Percentiles rank a stretch among this genome's conserved stretches.
phyloP scores from a whole-genome alignment of 2,329 filamentous ascomycete species.

The Xylaria sp. region DNA sequence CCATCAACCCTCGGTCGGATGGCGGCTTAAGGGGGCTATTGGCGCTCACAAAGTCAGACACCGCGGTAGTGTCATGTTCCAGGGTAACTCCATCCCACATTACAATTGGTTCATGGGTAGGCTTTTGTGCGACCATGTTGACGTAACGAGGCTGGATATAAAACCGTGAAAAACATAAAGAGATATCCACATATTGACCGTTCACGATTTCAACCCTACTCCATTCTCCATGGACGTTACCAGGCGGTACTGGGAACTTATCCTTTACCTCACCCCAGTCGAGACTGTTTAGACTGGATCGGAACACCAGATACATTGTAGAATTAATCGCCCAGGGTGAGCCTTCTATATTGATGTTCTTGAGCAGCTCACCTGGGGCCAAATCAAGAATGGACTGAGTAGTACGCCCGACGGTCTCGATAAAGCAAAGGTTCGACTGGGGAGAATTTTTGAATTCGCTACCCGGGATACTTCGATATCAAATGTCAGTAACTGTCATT shows the following conservation, averaged over 20 bases:
- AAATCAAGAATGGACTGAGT: background rate
- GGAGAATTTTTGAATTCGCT: background rate
- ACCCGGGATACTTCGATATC: slow-evolving; percentile 2
- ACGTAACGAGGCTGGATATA: slow-evolving; percentile 14
- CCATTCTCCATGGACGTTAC: slow-evolving; percentile 12
- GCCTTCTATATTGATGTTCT: background rate
- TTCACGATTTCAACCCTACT: slow-evolving; percentile 2
- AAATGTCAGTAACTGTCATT: background rate
- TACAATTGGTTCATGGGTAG: slow-evolving; percentile 3
- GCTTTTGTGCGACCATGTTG: slow-evolving; percentile 8
- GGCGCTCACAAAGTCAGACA: background rate
- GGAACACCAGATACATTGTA: slow-evolving; percentile 15
- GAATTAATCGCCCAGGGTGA: slow-evolving; percentile 20
- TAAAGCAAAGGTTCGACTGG: slow-evolving; percentile 22
- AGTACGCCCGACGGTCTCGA: slow-evolving; percentile 17
- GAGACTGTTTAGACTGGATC: background rate
- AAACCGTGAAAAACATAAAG: slow-evolving; percentile 19
- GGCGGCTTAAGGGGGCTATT: slow-evolving; percentile 1
- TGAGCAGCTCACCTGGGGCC: background rate
- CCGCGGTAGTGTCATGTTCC: slow-evolving; percentile 7
- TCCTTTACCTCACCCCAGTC: background rate
- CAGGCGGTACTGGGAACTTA: background rate
- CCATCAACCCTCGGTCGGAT: slow-evolving; percentile 11
- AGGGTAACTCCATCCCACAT: slow-evolving; percentile 9
- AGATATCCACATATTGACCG: slow-evolving; percentile 3